phyloP scores from a whole-genome alignment of 169 alveolate genomes.

The Babesia ovis region DNA sequence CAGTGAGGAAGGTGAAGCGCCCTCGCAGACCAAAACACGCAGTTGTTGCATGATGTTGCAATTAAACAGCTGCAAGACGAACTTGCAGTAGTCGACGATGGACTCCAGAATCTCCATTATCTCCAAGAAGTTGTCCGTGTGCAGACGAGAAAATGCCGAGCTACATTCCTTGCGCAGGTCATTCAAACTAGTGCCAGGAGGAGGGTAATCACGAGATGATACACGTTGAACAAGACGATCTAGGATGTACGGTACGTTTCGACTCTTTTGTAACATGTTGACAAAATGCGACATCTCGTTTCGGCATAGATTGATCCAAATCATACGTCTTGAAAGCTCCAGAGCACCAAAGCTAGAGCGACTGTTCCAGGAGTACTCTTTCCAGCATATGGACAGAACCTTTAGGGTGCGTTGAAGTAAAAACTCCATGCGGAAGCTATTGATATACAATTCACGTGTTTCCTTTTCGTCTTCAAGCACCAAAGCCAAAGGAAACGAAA shows the following conservation, averaged over 20 bases:
- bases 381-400: slow-evolving; percentile 33
- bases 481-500: slow-evolving; percentile 40
- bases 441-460: slow-evolving; percentile 18
- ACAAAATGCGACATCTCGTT: slow-evolving; percentile 57
- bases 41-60: slow-evolving; percentile 28
- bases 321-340: slow-evolving; percentile 32
- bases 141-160: neutral
- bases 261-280: slow-evolving; percentile 31
- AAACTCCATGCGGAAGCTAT: slow-evolving; percentile 23
- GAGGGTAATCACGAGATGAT: slow-evolving; percentile 18
- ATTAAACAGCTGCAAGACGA: slow-evolving; percentile 22
- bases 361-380: slow-evolving; percentile 40
- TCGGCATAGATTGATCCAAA: slow-evolving; percentile 47
- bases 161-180: slow-evolving; percentile 8
- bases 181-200: neutral
- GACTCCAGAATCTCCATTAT: slow-evolving; percentile 25
- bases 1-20: slow-evolving; percentile 18
- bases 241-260: slow-evolving; percentile 13
- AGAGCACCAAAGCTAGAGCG: slow-evolving; percentile 44
- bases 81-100: slow-evolving; percentile 42
- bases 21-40: slow-evolving; percentile 17
- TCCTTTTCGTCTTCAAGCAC: slow-evolving; percentile 19
- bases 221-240: neutral
- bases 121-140: slow-evolving; percentile 8
- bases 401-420: slow-evolving; percentile 27